These are phyloP conservation scores for Leucosporidium scottii DNA, from an alignment of 768 basidiomycete genomes.

Conservation along the genomic window DNA sequence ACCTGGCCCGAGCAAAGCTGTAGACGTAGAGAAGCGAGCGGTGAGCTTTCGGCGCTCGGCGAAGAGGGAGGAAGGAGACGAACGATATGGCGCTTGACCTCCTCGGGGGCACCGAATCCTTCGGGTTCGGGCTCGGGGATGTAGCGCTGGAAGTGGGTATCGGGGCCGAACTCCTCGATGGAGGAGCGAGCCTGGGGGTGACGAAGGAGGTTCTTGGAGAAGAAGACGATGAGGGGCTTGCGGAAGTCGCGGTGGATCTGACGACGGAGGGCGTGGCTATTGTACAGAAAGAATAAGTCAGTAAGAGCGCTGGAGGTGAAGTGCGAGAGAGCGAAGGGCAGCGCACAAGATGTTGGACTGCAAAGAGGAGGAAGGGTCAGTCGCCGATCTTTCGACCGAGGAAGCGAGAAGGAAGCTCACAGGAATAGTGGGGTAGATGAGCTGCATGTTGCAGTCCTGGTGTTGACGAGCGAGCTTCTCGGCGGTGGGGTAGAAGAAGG, in stretches of 20 bases:
- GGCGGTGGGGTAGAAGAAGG: constrained; percentile 74
- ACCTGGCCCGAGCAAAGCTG: constrained; percentile 62
- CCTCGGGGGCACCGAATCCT: constrained; percentile 63
- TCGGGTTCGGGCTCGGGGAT: constrained; percentile 74
- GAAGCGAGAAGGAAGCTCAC: constrained; percentile 50
- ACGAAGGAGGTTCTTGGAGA: constrained; percentile 91
- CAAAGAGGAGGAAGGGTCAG: neutral
- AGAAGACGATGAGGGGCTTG: constrained; percentile 95
- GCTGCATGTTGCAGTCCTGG: constrained; percentile 99
- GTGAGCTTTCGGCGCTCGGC: neutral
- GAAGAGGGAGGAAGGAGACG: constrained; percentile 52
- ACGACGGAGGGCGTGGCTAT: constrained; percentile 82
- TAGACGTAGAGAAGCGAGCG: neutral
- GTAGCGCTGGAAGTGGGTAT: constrained; percentile 88
- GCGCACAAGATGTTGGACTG: constrained; percentile 34
- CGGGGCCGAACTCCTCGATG: constrained; percentile 78
- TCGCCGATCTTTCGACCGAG: neutral
- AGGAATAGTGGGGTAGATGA: constrained; percentile 94
- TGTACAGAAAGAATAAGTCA: neutral
- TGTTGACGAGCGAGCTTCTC: constrained; percentile 91
- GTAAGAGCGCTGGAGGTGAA: no score
- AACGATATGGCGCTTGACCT: constrained; percentile 84
- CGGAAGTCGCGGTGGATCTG: constrained; percentile 92
- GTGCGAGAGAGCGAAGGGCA: constrained; percentile 62
- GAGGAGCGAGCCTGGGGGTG: constrained; percentile 85